Conservation (phyloP, 2,329 filamentous ascomycete genomes). For the Claviceps sp. region DNA sequence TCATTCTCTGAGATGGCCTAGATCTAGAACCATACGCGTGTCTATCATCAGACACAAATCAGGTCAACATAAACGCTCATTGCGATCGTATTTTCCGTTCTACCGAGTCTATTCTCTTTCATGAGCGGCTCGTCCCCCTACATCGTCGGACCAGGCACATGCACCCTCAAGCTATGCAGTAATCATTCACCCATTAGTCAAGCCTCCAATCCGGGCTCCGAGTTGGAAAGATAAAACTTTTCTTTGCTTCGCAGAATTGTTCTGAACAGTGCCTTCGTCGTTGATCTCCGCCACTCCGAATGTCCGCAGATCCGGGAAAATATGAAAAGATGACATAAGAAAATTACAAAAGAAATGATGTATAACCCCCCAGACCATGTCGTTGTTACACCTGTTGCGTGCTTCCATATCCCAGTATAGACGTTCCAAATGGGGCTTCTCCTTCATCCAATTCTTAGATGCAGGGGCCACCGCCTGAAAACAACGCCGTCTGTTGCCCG, state of each 20-base stretch:
- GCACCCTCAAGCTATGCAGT: constrained; percentile 9
- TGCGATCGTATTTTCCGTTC: constrained; percentile 18
- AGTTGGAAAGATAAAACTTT: constrained; percentile 14
- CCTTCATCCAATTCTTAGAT: constrained; percentile 4
- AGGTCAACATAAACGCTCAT: background rate
- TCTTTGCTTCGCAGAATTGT: constrained; percentile 18
- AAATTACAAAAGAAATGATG: constrained; percentile 7
- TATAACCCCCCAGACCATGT: constrained; percentile 2
- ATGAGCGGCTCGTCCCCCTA: constrained; percentile 13
- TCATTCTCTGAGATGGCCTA: background rate
- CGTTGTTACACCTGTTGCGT: background rate
- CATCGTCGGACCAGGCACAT: constrained; percentile 7
- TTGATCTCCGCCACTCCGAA: constrained; percentile 16
- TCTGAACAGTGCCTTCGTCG: constrained; percentile 16
- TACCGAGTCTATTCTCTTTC: constrained; percentile 25
- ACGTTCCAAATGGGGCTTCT: constrained; percentile 1
- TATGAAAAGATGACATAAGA: constrained; percentile 3
- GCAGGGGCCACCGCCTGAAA: constrained; percentile 4
- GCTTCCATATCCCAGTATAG: constrained; percentile 3
- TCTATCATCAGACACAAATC: too few species aligned
- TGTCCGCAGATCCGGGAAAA: constrained; percentile 16
- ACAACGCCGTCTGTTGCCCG: constrained; percentile 3
- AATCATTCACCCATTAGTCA: constrained; percentile 16
- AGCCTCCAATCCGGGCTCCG: constrained; percentile 11
- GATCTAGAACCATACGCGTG: background rate